Evolutionary conservation across 2,329 filamentous ascomycete genomes (phyloP).

Genomic region (Aspergillus sp.): DNA sequence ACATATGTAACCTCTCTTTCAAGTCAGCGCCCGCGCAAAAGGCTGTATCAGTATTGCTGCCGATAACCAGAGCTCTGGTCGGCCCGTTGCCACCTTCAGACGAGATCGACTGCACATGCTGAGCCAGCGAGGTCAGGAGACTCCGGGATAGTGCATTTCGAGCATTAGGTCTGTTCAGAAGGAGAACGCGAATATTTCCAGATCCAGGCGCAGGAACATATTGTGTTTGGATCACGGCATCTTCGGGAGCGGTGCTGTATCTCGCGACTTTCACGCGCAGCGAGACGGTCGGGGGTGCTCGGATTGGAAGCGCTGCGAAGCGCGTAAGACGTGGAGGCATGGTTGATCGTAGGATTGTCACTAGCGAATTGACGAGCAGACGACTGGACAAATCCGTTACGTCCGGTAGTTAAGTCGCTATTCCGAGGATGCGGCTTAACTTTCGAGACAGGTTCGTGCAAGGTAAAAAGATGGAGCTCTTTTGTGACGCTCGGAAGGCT

Average conservation of each 20-base stretch:
- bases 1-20: conserved; percentile 80
- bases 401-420: neutral
- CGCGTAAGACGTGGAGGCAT: conserved; percentile 35
- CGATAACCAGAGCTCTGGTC: conserved; percentile 79
- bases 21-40: conserved; percentile 96
- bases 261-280: conserved; percentile 33
- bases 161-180: conserved; percentile 78
- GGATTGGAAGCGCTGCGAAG: conserved; percentile 22
- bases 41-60: conserved; percentile 78
- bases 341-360: conserved; percentile 13
- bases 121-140: conserved; percentile 69
- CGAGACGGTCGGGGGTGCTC: conserved; percentile 18
- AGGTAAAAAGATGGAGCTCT: neutral
- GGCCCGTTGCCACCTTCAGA: conserved; percentile 55
- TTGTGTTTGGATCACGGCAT: conserved; percentile 61
- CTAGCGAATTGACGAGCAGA: neutral
- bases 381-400: neutral
- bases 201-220: conserved; percentile 74
- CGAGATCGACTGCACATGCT: conserved; percentile 71
- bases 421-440: neutral
- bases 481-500: conserved; percentile 8
- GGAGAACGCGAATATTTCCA: conserved; percentile 83
- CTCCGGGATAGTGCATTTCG: conserved; percentile 88
- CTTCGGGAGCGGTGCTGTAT: conserved; percentile 34
- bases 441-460: neutral